Percentiles rank a stretch among this genome's conserved stretches.
Conservation (phyloP, 164 flowering plant species). For the Buxus sempervirens region DNA sequence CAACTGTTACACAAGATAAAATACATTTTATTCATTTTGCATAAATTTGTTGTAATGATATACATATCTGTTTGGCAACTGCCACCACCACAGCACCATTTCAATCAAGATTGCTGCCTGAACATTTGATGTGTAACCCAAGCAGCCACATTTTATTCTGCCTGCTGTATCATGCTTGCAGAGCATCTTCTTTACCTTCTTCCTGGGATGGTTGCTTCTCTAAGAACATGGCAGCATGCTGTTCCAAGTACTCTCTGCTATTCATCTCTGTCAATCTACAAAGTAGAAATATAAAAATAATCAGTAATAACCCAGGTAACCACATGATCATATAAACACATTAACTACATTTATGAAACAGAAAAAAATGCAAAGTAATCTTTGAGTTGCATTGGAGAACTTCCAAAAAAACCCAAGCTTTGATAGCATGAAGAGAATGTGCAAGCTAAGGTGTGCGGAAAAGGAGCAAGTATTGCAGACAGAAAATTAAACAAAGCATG, state of each 20-base stretch:
- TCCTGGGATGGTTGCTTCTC: slow-evolving; percentile 27
- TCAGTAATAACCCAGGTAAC: no score
- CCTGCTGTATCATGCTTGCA: slow-evolving; percentile 15
- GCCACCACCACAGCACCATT: neutral
- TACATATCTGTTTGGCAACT: neutral
- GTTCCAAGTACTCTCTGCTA: slow-evolving; percentile 84
- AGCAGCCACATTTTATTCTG: neutral
- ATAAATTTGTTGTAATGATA: no score
- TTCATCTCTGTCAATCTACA: slow-evolving; percentile 95
- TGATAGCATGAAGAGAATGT: neutral
- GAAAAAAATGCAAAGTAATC: no score
- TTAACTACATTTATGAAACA: neutral
- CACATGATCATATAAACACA: neutral
- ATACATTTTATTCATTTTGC: neutral
- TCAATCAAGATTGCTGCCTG: neutral
- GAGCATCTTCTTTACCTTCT: slow-evolving; percentile 19
- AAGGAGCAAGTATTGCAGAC: neutral
- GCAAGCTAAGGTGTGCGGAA: neutral
- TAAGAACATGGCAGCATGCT: slow-evolving; percentile 46
- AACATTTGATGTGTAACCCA: neutral
- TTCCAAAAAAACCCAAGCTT: no score
- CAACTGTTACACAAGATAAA: neutral
- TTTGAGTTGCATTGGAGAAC: no score
- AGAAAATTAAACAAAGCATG: neutral
- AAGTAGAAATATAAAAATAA: no score